Evolutionary conservation across 2,329 filamentous ascomycete species (phyloP).

Genomic region (Venturia pyrina): DNA sequence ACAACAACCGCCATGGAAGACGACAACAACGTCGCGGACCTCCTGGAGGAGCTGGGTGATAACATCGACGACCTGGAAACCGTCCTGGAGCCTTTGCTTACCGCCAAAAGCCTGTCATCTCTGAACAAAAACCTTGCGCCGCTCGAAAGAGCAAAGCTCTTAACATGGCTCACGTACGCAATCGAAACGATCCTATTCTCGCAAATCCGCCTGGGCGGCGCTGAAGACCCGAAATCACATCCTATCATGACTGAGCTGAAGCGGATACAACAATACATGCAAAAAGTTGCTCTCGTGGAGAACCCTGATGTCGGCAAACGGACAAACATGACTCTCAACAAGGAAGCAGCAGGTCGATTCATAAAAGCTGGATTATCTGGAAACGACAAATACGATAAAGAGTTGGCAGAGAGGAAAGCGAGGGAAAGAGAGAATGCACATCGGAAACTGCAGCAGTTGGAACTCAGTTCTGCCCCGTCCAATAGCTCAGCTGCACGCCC

Average conservation of each 20-base stretch:
- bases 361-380: constrained; percentile 11
- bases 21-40: constrained; percentile 23
- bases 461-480: not conserved
- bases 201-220: constrained; percentile 66
- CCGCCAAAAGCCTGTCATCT: constrained; percentile 48
- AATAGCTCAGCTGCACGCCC: not conserved
- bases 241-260: constrained; percentile 77
- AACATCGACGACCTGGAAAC: constrained; percentile 73
- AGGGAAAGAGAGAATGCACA: constrained; percentile 1
- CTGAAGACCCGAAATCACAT: constrained; percentile 45
- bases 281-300: constrained; percentile 76
- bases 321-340: constrained; percentile 33
- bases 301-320: constrained; percentile 55
- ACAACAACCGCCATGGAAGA: constrained; percentile 6
- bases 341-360: constrained; percentile 12
- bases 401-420: constrained; percentile 8
- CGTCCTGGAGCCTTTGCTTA: constrained; percentile 62
- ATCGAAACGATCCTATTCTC: constrained; percentile 87
- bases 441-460: constrained; percentile 9
- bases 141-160: constrained; percentile 91
- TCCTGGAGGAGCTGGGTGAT: constrained; percentile 63
- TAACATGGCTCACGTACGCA: constrained; percentile 77
- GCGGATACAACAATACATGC: constrained; percentile 82
- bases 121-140: constrained; percentile 71
- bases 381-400: constrained; percentile 7